A percentile compares a stretch with the other conserved stretches of the same genome.
These are phyloP conservation scores for Rhododendron vialii DNA, from an alignment of 148 eudicot species.

Conservation along the genomic window DNA sequence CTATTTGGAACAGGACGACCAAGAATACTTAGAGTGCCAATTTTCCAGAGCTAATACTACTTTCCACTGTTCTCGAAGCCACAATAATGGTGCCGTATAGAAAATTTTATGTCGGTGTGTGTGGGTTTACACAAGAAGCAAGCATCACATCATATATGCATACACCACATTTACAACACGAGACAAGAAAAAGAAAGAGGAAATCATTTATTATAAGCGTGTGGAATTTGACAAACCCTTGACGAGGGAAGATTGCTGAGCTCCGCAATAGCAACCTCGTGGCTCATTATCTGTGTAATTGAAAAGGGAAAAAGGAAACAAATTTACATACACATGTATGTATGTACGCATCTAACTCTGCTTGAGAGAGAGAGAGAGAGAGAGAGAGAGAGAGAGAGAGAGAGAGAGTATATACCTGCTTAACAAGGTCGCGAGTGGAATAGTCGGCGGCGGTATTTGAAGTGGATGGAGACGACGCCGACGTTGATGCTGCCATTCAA, in stretches of 20 bases:
- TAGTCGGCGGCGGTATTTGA: background rate
- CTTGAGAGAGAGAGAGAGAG: background rate
- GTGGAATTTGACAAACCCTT: conserved; percentile 26
- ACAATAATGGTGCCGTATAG: background rate
- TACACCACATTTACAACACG: background rate
- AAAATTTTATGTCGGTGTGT: background rate
- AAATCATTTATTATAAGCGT: background rate
- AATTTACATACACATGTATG: background rate
- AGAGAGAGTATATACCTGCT: background rate
- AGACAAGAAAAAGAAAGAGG: background rate
- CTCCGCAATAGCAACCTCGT: conserved; percentile 74
- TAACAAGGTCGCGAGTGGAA: background rate
- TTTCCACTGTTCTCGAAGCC: background rate
- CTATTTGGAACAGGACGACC: background rate
- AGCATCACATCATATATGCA: background rate
- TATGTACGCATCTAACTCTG: background rate
- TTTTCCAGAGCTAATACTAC: too few relatives aligned
- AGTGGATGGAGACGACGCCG: background rate
- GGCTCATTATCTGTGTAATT: conserved; percentile 44
- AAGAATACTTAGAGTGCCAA: background rate
- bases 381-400: background rate
- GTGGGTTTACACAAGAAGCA: background rate
- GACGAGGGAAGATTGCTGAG: conserved; percentile 55
- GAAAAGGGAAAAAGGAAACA: background rate
- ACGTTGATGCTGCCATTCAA: background rate